phyloP scores from a whole-genome alignment of 139 green algal species.

The Protoeuglena noctilucae region DNA sequence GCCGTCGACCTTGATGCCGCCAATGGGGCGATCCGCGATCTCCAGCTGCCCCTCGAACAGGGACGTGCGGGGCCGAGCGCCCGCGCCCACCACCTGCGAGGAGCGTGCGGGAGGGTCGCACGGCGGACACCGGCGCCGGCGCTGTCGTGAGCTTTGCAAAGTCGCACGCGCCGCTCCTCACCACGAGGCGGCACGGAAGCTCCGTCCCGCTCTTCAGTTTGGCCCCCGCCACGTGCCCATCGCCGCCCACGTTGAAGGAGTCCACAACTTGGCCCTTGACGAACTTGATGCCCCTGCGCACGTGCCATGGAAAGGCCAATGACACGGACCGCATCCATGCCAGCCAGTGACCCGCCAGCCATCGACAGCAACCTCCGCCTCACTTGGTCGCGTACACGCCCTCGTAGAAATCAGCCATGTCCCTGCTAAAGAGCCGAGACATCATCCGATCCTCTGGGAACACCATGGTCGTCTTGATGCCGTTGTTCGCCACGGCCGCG shows the following conservation, averaged over 20 bases:
- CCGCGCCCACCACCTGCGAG: slow-evolving; percentile 74
- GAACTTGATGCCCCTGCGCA: slow-evolving; percentile 42
- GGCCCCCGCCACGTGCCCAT: slow-evolving; percentile 30
- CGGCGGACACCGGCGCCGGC: too few relatives aligned
- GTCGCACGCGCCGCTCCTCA: too few relatives aligned
- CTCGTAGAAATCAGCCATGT: slow-evolving; percentile 60
- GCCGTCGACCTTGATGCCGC: slow-evolving; percentile 64
- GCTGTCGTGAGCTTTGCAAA: too few relatives aligned
- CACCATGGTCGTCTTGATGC: slow-evolving; percentile 64
- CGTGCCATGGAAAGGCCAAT: slow-evolving; percentile 4
- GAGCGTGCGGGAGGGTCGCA: too few relatives aligned
- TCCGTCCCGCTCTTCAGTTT: slow-evolving; percentile 37
- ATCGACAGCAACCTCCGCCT: background rate
- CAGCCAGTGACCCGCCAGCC: slow-evolving; percentile 2
- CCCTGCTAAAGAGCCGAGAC: slow-evolving; percentile 49
- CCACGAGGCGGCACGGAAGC: slow-evolving; percentile 45
- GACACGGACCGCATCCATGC: background rate
- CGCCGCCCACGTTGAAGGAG: slow-evolving; percentile 20
- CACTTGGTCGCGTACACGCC: slow-evolving; percentile 12
- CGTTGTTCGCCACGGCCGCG: slow-evolving; percentile 43
- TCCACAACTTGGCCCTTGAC: slow-evolving; percentile 41
- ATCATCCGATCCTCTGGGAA: slow-evolving; percentile 62
- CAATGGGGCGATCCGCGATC: too few relatives aligned
- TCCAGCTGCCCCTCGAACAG: slow-evolving; percentile 44
- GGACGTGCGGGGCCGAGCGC: slow-evolving; percentile 45